Conservation (phyloP, 1,284 basidiomycete genomes). For the Polyporus tsugae region DNA sequence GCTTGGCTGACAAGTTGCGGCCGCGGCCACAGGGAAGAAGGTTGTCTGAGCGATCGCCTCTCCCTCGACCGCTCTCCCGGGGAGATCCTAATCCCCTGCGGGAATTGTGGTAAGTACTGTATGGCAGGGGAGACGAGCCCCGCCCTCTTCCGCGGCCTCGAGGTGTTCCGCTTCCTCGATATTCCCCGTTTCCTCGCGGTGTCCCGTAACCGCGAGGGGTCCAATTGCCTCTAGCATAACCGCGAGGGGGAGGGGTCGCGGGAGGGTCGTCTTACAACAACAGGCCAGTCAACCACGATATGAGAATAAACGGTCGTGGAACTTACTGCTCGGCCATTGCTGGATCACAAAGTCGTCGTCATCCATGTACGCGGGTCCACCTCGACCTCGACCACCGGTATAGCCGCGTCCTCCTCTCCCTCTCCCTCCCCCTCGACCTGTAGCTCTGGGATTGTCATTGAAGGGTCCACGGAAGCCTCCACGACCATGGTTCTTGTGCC, state of each 20-base stretch:
- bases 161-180: conserved; percentile 21
- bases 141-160: conserved; percentile 31
- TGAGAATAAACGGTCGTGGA: neutral
- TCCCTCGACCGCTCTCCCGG: conserved; percentile 36
- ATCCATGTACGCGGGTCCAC: conserved; percentile 32
- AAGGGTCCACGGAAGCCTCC: conserved; percentile 30
- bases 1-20: conserved; percentile 35
- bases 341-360: conserved; percentile 43
- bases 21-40: conserved; percentile 32
- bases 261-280: conserved; percentile 25
- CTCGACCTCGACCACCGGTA: conserved; percentile 36
- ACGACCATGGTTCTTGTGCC: conserved; percentile 35
- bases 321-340: conserved; percentile 41
- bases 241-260: conserved; percentile 10
- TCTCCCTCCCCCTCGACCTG: conserved; percentile 38
- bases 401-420: conserved; percentile 35
- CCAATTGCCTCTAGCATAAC: neutral
- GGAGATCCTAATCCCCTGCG: conserved; percentile 23
- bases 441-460: conserved; percentile 20
- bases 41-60: conserved; percentile 27
- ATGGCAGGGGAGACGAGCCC: conserved; percentile 18
- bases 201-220: conserved; percentile 11
- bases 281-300: neutral
- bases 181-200: conserved; percentile 26
- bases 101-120: conserved; percentile 25